Conservation (phyloP, 2,329 filamentous ascomycete species). For the Aureobasidium lini region DNA sequence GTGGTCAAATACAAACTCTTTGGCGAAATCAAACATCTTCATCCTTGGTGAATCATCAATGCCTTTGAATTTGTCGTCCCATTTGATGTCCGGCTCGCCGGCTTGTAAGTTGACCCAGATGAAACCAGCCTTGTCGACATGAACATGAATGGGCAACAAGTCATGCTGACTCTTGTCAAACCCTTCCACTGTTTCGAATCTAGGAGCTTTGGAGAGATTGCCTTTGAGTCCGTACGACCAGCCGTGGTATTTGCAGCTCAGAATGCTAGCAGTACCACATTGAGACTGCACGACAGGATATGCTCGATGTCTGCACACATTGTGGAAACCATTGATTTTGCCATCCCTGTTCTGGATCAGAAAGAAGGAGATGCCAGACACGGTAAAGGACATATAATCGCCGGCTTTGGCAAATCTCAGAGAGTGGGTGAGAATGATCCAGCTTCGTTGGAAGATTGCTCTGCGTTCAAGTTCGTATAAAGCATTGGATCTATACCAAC, state of each 20-base stretch:
- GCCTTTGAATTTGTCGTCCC: slow-evolving; percentile 46
- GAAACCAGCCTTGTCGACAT: slow-evolving; percentile 35
- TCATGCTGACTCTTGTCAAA: slow-evolving; percentile 52
- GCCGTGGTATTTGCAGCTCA: slow-evolving; percentile 55
- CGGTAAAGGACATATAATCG: slow-evolving; percentile 20
- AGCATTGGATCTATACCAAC: slow-evolving; percentile 37
- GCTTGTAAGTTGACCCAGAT: slow-evolving; percentile 53
- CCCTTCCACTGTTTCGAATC: slow-evolving; percentile 47
- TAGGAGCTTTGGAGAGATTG: slow-evolving; percentile 52
- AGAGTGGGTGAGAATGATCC: slow-evolving; percentile 29
- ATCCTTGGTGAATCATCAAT: slow-evolving; percentile 42
- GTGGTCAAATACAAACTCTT: slow-evolving; percentile 51
- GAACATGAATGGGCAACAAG: slow-evolving; percentile 32
- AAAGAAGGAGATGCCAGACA: slow-evolving; percentile 21
- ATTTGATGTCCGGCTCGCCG: slow-evolving; percentile 41
- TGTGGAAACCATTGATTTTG: slow-evolving; percentile 53
- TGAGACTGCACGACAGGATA: slow-evolving; percentile 50
- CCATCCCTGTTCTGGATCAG: slow-evolving; percentile 24
- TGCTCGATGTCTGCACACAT: slow-evolving; percentile 54
- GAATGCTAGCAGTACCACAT: slow-evolving; percentile 44
- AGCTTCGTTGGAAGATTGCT: slow-evolving; percentile 35
- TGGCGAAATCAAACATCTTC: slow-evolving; percentile 38
- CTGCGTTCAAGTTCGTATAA: slow-evolving; percentile 41
- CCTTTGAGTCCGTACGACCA: slow-evolving; percentile 55
- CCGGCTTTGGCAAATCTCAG: slow-evolving; percentile 22